Conservation (phyloP, 2,329 filamentous ascomycete species). For the Macroventuria anomochaeta region DNA sequence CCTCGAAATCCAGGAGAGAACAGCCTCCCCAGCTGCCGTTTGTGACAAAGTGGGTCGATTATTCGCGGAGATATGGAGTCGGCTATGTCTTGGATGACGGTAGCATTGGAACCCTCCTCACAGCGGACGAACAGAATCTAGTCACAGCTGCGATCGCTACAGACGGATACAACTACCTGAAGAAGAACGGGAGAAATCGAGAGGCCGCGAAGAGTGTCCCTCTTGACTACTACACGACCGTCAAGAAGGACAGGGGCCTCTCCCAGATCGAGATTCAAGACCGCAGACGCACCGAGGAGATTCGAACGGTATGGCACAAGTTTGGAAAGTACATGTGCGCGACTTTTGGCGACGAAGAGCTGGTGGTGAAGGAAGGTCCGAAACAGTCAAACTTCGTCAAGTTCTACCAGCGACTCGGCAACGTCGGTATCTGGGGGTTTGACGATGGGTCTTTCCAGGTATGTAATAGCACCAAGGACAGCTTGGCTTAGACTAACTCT, state of each 20-base stretch:
- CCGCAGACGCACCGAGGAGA: conserved; percentile 63
- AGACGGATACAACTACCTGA: conserved; percentile 73
- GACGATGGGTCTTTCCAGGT: conserved; percentile 79
- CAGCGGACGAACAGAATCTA: conserved; percentile 58
- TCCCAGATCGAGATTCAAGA: conserved; percentile 66
- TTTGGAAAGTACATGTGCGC: conserved; percentile 74
- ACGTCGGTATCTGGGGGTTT: conserved; percentile 83
- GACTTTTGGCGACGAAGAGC: conserved; percentile 50
- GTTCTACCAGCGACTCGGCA: conserved; percentile 82
- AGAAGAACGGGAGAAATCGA: conserved; percentile 68
- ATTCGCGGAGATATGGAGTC: conserved; percentile 84
- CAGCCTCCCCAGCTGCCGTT: conserved; percentile 62
- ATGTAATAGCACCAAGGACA: conserved; percentile 28
- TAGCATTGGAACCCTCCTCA: conserved; percentile 72
- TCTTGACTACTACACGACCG: conserved; percentile 77
- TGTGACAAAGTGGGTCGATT: conserved; percentile 83
- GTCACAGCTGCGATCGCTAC: conserved; percentile 75
- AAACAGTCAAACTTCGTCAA: conserved; percentile 66
- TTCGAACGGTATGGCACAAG: conserved; percentile 67
- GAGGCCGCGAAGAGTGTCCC: conserved; percentile 52
- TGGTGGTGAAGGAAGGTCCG: conserved; percentile 57
- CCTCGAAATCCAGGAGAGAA: conserved; percentile 49
- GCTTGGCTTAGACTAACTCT: background rate
- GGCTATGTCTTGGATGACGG: conserved; percentile 85
- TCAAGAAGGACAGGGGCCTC: conserved; percentile 66